Evolutionary conservation across 805 yeast species (phyloP).

Genomic region (Diddensiella transvaalensis): DNA sequence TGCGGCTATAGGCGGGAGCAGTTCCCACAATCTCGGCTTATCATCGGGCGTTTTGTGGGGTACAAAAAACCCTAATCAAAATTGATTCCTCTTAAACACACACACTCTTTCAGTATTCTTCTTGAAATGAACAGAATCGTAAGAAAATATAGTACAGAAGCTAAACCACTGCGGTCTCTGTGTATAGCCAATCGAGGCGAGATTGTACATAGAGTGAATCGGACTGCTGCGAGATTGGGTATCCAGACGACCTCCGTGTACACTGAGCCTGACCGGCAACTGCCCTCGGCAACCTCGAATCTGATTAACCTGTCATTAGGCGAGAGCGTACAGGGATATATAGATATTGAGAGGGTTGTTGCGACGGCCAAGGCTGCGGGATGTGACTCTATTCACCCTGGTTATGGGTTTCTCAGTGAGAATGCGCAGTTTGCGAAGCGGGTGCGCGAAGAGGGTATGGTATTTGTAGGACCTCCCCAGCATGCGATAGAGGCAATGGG

Average conservation of each 20-base stretch:
- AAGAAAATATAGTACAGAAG: not conserved
- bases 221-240: constrained; percentile 30
- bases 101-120: too few relatives aligned
- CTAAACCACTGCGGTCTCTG: constrained; percentile 20
- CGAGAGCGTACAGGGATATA: constrained; percentile 26
- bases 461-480: constrained; percentile 35
- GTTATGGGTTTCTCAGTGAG: constrained; percentile 55
- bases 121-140: not conserved
- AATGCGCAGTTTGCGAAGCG: constrained; percentile 33
- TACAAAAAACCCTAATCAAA: not conserved
- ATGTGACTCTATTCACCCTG: constrained; percentile 55
- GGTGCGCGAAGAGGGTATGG: constrained; percentile 31
- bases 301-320: constrained; percentile 27
- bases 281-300: constrained; percentile 26
- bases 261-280: constrained; percentile 30
- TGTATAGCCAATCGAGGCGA: constrained; percentile 57
- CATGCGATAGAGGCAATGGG: constrained; percentile 36
- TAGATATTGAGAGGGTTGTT: constrained; percentile 46
- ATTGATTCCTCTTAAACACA: not conserved
- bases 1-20: not conserved
- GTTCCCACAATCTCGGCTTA: too few relatives aligned
- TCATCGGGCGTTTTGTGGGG: not conserved
- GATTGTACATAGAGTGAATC: constrained; percentile 37
- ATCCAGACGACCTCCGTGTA: constrained; percentile 32
- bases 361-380: constrained; percentile 46